Percentiles rank a stretch among this genome's conserved stretches.
phyloP scores from a whole-genome alignment of 495 filamentous ascomycete species.

The Hamigera avellanea region DNA sequence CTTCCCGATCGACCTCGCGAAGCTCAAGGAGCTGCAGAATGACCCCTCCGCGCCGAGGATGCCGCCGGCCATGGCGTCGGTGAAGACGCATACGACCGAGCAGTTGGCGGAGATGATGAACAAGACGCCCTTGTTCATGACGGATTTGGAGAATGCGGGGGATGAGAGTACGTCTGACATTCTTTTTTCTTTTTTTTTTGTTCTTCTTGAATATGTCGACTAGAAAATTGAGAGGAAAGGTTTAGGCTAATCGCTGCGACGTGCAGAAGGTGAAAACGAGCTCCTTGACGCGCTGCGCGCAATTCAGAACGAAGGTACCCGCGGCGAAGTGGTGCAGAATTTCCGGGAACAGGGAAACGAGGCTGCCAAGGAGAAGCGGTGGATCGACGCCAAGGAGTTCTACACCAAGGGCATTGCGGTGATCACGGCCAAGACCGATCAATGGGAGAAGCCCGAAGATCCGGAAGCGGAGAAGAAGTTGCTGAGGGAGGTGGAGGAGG shows the following conservation, averaged over 20 bases:
- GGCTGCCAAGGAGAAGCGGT: slow-evolving; percentile 58
- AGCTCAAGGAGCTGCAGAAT: slow-evolving; percentile 20
- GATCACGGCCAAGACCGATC: slow-evolving; percentile 47
- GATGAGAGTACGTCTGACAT: slow-evolving; percentile 32
- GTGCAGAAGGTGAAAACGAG: slow-evolving; percentile 49
- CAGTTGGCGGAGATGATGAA: slow-evolving; percentile 68
- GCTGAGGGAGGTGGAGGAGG: slow-evolving; percentile 53
- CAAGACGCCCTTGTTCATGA: slow-evolving; percentile 90
- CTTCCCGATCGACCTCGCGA: slow-evolving; percentile 34
- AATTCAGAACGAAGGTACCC: slow-evolving; percentile 83
- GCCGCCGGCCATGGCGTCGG: slow-evolving; percentile 31
- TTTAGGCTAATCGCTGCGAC: slow-evolving; percentile 2
- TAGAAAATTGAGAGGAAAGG: slow-evolving; percentile 1
- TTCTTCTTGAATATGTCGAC: slow-evolving; percentile 1
- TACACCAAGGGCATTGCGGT: slow-evolving; percentile 74
- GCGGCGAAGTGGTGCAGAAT: slow-evolving; percentile 61
- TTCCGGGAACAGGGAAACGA: slow-evolving; percentile 91
- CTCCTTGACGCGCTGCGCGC: slow-evolving; percentile 80
- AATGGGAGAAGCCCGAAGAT: slow-evolving; percentile 33
- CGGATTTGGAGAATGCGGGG: slow-evolving; percentile 60
- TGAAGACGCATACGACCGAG: slow-evolving; percentile 50
- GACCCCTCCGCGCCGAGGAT: slow-evolving; percentile 20
- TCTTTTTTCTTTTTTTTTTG: slow-evolving; percentile 1
- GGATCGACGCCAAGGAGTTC: slow-evolving; percentile 79
- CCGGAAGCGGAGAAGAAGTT: slow-evolving; percentile 41